A percentile compares a stretch with the other conserved stretches of the same genome.
These are phyloP conservation scores for Vinca minor DNA, from an alignment of 257 asterid species.

Conservation along the genomic window DNA sequence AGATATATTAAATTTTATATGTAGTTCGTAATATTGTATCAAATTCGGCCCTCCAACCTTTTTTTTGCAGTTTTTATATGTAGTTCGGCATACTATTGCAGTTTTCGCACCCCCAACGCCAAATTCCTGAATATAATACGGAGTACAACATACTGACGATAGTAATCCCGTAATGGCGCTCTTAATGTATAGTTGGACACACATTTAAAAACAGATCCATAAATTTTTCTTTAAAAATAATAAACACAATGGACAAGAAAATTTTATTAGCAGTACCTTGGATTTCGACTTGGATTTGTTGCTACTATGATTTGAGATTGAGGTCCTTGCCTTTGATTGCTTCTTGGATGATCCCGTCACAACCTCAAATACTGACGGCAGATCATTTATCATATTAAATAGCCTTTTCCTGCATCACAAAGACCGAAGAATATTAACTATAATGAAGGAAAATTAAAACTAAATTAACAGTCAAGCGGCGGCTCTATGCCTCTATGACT, in stretches of 20 bases:
- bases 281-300: conserved; percentile 57
- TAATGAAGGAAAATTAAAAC: background rate
- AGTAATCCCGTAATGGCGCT: too few species aligned
- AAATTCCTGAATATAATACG: too few species aligned
- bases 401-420: conserved; percentile 14
- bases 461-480: background rate
- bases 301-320: conserved; percentile 46
- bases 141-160: too few species aligned
- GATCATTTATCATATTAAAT: conserved; percentile 32
- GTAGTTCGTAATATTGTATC: too few species aligned
- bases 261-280: conserved; percentile 15
- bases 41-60: too few species aligned
- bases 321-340: conserved; percentile 41
- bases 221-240: background rate
- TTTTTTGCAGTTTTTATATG: too few species aligned
- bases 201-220: too few species aligned
- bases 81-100: too few species aligned
- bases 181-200: too few species aligned
- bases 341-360: conserved; percentile 28
- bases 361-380: conserved; percentile 33
- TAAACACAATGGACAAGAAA: background rate
- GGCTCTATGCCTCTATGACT: background rate
- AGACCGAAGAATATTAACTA: background rate
- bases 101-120: too few species aligned
- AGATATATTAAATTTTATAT: too few species aligned